Conservation (phyloP, 352 stramenopile species). For the Phytophthora sp. region DNA sequence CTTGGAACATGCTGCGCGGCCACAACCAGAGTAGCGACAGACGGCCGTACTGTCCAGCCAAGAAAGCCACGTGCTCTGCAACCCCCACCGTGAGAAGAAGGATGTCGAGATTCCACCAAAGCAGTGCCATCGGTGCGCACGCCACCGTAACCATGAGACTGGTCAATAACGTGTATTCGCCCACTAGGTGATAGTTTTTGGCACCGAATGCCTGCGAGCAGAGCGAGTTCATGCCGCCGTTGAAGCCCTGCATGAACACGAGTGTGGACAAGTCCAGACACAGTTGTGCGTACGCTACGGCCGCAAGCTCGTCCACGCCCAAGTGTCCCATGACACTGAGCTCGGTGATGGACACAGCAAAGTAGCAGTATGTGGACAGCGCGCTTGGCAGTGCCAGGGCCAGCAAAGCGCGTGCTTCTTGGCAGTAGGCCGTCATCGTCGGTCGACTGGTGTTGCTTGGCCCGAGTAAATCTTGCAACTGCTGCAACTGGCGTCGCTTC, state of each 20-base stretch:
- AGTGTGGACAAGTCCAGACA: slow-evolving; percentile 77
- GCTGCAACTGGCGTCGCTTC: no score
- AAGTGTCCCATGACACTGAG: slow-evolving; percentile 84
- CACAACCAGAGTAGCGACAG: slow-evolving; percentile 75
- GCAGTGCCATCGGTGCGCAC: slow-evolving; percentile 63
- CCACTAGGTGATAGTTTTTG: slow-evolving; percentile 74
- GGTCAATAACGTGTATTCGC: slow-evolving; percentile 65
- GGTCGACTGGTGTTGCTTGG: background rate
- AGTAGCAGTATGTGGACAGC: slow-evolving; percentile 79
- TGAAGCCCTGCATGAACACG: slow-evolving; percentile 85
- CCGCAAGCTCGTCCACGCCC: slow-evolving; percentile 74
- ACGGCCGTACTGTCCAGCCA: slow-evolving; percentile 66
- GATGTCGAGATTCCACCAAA: slow-evolving; percentile 78
- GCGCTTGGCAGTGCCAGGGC: slow-evolving; percentile 60
- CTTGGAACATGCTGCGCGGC: slow-evolving; percentile 80
- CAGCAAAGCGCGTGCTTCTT: slow-evolving; percentile 45
- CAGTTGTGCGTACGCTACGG: slow-evolving; percentile 76
- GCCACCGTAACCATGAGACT: slow-evolving; percentile 52
- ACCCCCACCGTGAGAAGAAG: slow-evolving; percentile 54
- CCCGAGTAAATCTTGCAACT: no score
- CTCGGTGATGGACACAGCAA: slow-evolving; percentile 79
- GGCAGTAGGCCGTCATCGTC: slow-evolving; percentile 13
- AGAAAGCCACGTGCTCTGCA: slow-evolving; percentile 39
- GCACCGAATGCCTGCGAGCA: slow-evolving; percentile 88
- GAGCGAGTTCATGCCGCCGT: slow-evolving; percentile 78